These are phyloP conservation scores for Yarrowia sp. DNA, from an alignment of 805 yeast genomes.

Conservation along the genomic window DNA sequence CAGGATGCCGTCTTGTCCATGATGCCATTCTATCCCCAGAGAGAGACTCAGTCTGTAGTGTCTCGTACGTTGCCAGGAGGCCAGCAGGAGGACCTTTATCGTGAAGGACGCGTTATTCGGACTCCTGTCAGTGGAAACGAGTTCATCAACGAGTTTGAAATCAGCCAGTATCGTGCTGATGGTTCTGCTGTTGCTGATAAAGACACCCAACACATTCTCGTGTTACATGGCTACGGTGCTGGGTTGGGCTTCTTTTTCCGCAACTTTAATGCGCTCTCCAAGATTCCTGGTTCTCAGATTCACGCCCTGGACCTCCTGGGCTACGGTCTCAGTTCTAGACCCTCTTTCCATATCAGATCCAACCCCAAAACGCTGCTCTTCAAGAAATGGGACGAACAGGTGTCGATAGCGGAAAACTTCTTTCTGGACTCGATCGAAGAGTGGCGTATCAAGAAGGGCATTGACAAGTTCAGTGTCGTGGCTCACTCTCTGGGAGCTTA, in stretches of 20 bases:
- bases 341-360: conserved; percentile 47
- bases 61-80: neutral
- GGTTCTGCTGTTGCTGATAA: conserved; percentile 24
- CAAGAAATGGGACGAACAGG: conserved; percentile 36
- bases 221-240: conserved; percentile 93
- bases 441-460: conserved; percentile 56
- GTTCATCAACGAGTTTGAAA: conserved; percentile 72
- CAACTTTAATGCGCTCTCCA: conserved; percentile 53
- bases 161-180: conserved; percentile 36
- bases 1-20: conserved; percentile 52
- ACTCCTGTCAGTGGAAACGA: conserved; percentile 48
- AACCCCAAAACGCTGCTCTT: conserved; percentile 26
- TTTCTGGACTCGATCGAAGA: conserved; percentile 59
- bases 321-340: conserved; percentile 84
- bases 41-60: neutral
- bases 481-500: conserved; percentile 95
- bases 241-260: conserved; percentile 77
- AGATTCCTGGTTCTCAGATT: conserved; percentile 54
- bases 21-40: conserved; percentile 47
- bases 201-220: conserved; percentile 56
- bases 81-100: conserved; percentile 29
- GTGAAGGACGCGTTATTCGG: conserved; percentile 40
- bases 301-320: conserved; percentile 89
- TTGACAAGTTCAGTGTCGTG: conserved; percentile 52
- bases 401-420: conserved; percentile 53